These are phyloP conservation scores for Centaurea solstitialis DNA, from an alignment of 129 eudicot species.

Conservation along the genomic window DNA sequence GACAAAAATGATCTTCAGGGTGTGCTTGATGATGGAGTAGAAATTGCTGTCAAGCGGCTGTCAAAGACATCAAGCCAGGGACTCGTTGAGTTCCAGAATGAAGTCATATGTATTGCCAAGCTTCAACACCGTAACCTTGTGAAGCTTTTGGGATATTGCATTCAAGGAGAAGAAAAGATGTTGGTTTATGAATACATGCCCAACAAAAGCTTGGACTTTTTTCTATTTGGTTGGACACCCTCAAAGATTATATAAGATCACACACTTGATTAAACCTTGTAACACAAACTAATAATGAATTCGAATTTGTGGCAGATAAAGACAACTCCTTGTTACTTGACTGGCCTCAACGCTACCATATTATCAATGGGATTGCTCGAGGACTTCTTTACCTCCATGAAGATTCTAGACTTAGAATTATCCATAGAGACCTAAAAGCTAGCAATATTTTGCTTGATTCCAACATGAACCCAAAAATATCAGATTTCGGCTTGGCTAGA, in stretches of 20 bases:
- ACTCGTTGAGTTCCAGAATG: slow-evolving; percentile 28
- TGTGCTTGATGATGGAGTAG: slow-evolving; percentile 18
- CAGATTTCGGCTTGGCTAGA: slow-evolving; percentile 52
- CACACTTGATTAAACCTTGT: background rate
- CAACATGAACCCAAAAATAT: slow-evolving; percentile 40
- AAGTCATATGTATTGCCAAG: slow-evolving; percentile 34
- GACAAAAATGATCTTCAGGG: slow-evolving; percentile 10
- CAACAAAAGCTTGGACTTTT: slow-evolving; percentile 27
- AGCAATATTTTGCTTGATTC: slow-evolving; percentile 38
- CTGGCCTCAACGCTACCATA: slow-evolving; percentile 42
- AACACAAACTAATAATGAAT: background rate
- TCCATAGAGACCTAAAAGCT: slow-evolving; percentile 42
- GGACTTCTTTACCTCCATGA: slow-evolving; percentile 52
- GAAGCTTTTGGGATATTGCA: slow-evolving; percentile 28
- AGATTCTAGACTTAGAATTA: slow-evolving; percentile 35
- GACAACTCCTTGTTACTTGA: slow-evolving; percentile 12
- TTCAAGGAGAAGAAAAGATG: slow-evolving; percentile 32
- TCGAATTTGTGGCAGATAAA: slow-evolving; percentile 9
- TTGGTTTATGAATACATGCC: slow-evolving; percentile 33
- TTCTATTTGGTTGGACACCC: slow-evolving; percentile 21
- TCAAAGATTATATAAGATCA: slow-evolving; percentile 5
- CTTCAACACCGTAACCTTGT: slow-evolving; percentile 35
- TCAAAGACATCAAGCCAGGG: slow-evolving; percentile 38
- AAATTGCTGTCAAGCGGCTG: slow-evolving; percentile 37
- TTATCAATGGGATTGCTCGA: slow-evolving; percentile 43